Percentiles rank a stretch among this genome's conserved stretches.
Evolutionary conservation across 2,329 filamentous ascomycete species (phyloP).

Genomic region (Magnaporthiopsis incrustans): DNA sequence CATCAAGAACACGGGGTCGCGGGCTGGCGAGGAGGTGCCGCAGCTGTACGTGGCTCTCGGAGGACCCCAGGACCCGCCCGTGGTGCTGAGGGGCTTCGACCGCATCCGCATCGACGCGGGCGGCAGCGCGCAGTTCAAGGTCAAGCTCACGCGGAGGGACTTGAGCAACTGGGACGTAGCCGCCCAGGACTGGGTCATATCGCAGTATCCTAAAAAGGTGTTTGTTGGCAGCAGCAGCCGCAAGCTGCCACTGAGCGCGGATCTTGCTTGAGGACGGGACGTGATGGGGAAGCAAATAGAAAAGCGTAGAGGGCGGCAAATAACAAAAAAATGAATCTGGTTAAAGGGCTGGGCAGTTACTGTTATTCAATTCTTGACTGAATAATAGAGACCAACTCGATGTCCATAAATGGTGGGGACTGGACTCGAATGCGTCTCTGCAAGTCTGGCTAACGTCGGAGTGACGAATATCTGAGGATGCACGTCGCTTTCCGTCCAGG

Average conservation of each 20-base stretch:
- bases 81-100: constrained; percentile 72
- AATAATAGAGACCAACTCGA: background rate
- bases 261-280: constrained; percentile 15
- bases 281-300: background rate
- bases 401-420: background rate
- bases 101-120: constrained; percentile 65
- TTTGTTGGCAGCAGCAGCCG: constrained; percentile 49
- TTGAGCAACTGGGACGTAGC: constrained; percentile 77
- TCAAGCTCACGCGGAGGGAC: constrained; percentile 68
- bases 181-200: constrained; percentile 77
- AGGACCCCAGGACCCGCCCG: constrained; percentile 60
- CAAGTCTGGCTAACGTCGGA: background rate
- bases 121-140: constrained; percentile 56
- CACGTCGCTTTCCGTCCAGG: no score
- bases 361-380: background rate
- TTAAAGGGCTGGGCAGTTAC: background rate
- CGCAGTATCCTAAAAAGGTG: constrained; percentile 40
- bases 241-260: constrained; percentile 37
- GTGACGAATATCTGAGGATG: background rate
- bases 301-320: background rate
- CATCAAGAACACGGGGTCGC: constrained; percentile 62
- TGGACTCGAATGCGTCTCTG: background rate
- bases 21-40: constrained; percentile 61
- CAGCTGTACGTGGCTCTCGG: constrained; percentile 79
- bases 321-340: background rate